phyloP scores from a whole-genome alignment of 768 basidiomycete genomes.

The Leccinum obscurum region DNA sequence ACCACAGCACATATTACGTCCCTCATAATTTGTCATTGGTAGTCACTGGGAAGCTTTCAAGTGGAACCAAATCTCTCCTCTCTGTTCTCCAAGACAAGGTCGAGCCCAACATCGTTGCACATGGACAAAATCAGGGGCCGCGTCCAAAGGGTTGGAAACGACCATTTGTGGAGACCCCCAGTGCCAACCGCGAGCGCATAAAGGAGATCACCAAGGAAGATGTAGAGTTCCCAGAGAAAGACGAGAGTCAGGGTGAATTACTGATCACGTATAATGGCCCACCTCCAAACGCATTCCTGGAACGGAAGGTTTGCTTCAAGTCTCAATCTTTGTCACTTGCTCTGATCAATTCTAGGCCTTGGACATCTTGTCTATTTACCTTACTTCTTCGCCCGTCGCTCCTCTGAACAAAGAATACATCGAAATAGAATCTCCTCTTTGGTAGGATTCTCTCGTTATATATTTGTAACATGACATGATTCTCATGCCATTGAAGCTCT shows the following conservation, averaged over 20 bases:
- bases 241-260: slow-evolving; percentile 93
- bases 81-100: slow-evolving; percentile 79
- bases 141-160: slow-evolving; percentile 85
- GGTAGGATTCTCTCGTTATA: slow-evolving; percentile 44
- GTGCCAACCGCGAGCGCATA: slow-evolving; percentile 59
- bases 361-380: slow-evolving; percentile 82
- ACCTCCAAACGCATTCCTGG: slow-evolving; percentile 65
- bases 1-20: slow-evolving; percentile 87
- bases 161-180: slow-evolving; percentile 89
- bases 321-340: neutral
- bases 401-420: slow-evolving; percentile 90
- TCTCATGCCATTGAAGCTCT: slow-evolving; percentile 48
- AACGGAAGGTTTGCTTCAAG: slow-evolving; percentile 54
- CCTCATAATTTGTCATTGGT: slow-evolving; percentile 92
- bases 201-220: slow-evolving; percentile 53
- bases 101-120: slow-evolving; percentile 77
- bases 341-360: slow-evolving; percentile 56
- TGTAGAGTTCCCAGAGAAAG: slow-evolving; percentile 95
- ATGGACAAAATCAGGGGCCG: slow-evolving; percentile 69
- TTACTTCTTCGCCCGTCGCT: slow-evolving; percentile 81
- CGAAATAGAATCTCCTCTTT: slow-evolving; percentile 87
- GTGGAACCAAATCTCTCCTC: slow-evolving; percentile 73
- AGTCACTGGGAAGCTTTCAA: slow-evolving; percentile 83
- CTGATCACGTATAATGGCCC: slow-evolving; percentile 78
- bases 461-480: slow-evolving; percentile 1